phyloP scores from a whole-genome alignment of 257 asterid species.

The Solanum virginianum region DNA sequence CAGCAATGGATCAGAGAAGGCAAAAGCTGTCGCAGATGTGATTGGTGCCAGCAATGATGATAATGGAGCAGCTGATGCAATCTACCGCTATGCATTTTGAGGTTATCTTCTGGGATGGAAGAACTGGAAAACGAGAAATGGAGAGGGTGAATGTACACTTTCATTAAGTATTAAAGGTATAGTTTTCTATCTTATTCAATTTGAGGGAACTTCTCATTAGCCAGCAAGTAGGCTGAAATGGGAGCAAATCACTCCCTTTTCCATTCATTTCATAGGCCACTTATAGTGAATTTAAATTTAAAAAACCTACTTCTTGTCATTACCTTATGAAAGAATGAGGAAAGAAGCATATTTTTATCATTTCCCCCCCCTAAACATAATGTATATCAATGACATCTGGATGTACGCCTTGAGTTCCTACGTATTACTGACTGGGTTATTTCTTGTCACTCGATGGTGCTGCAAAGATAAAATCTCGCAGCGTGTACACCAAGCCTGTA shows the following conservation, averaged over 20 bases:
- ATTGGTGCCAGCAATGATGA: conserved; percentile 86
- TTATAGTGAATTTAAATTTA: not conserved
- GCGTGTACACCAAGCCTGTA: not conserved
- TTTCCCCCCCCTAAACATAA: not conserved
- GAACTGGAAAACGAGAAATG: not conserved
- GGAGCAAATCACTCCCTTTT: not conserved
- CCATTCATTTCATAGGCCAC: not conserved
- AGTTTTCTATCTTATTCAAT: not conserved
- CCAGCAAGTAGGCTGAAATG: not conserved
- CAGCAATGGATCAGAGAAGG: conserved; percentile 83
- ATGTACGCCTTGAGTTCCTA: not conserved
- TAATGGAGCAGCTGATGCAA: conserved; percentile 97
- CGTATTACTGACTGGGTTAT: not conserved
- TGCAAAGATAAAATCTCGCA: not conserved
- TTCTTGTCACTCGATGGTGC: too few relatives aligned
- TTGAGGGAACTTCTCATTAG: not conserved
- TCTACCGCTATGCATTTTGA: conserved; percentile 81
- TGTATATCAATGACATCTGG: not conserved
- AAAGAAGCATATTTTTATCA: not conserved
- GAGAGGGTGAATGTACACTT: not conserved
- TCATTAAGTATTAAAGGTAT: not conserved
- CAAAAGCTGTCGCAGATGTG: conserved; percentile 79
- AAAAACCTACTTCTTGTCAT: not conserved
- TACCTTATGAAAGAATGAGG: not conserved
- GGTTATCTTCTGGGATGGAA: not conserved